Conservation (phyloP, 768 basidiomycete genomes). For the Clavaria fumosa region DNA sequence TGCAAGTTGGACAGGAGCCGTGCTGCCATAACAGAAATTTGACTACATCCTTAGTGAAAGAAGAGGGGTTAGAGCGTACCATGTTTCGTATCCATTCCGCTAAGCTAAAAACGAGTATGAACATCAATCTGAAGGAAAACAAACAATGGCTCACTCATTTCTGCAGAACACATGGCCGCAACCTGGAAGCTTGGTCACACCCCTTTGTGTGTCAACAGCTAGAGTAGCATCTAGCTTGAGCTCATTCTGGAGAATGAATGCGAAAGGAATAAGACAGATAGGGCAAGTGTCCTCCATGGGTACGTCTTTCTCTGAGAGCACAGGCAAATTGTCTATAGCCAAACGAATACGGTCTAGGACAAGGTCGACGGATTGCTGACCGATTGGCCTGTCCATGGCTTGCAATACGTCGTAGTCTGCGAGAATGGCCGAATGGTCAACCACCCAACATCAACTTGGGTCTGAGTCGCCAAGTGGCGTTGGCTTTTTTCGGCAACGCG, state of each 20-base stretch:
- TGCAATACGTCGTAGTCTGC: no score
- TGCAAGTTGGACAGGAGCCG: conserved; percentile 57
- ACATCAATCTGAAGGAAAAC: conserved; percentile 1
- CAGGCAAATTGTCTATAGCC: conserved; percentile 30
- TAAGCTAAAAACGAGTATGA: conserved; percentile 24
- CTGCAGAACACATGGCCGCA: conserved; percentile 60
- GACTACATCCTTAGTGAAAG: neutral
- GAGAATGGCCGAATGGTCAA: no score
- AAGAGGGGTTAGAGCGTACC: conserved; percentile 21
- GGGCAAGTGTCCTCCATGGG: conserved; percentile 43
- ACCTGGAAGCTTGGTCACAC: conserved; percentile 39
- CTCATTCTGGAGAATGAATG: conserved; percentile 24
- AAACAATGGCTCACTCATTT: conserved; percentile 33
- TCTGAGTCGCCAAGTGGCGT: no score
- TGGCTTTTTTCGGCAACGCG: no score
- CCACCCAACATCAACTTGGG: no score
- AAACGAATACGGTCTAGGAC: conserved; percentile 21
- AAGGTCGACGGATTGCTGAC: conserved; percentile 24
- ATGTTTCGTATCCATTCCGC: conserved; percentile 49
- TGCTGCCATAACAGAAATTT: conserved; percentile 36
- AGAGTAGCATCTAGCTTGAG: neutral
- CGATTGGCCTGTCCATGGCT: no score
- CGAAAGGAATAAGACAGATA: conserved; percentile 46
- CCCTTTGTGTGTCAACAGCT: conserved; percentile 15
- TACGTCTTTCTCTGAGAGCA: conserved; percentile 23